phyloP scores from a whole-genome alignment of 176 grass and related monocot species.

The Oryza brachyantha region DNA sequence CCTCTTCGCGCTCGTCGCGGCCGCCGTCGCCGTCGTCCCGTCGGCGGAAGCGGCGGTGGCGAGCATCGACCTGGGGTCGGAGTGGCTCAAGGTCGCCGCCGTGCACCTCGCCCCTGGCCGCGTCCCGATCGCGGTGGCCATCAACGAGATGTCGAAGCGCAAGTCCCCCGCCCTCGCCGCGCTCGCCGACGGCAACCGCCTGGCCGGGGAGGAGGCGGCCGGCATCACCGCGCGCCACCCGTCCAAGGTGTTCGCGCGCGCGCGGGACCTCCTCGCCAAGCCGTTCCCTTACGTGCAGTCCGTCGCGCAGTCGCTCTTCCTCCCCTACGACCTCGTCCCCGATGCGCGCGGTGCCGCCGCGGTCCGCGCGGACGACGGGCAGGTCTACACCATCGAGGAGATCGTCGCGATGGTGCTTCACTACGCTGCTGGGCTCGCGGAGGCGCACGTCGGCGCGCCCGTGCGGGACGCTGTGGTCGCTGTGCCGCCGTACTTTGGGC shows the following conservation, averaged over 20 bases:
- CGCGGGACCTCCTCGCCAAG: slow-evolving; percentile 84
- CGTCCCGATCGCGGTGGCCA: slow-evolving; percentile 74
- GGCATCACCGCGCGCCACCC: slow-evolving; percentile 87
- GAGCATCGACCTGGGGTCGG: slow-evolving; percentile 95
- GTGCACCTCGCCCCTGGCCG: slow-evolving; percentile 86
- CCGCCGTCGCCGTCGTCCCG: slow-evolving; percentile 25
- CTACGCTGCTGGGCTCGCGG: slow-evolving; percentile 69
- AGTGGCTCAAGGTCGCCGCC: slow-evolving; percentile 92
- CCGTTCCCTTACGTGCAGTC: slow-evolving; percentile 57
- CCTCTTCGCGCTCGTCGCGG: slow-evolving; percentile 18
- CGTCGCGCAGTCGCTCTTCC: slow-evolving; percentile 63
- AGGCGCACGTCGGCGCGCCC: slow-evolving; percentile 61
- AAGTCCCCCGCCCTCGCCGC: slow-evolving; percentile 88
- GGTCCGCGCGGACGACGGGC: slow-evolving; percentile 66
- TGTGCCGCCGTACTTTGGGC: slow-evolving; percentile 85
- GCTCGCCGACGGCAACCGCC: slow-evolving; percentile 66
- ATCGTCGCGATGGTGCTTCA: slow-evolving; percentile 80
- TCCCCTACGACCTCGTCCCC: slow-evolving; percentile 77
- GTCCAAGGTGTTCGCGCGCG: slow-evolving; percentile 73
- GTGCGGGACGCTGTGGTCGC: slow-evolving; percentile 85
- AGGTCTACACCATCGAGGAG: slow-evolving; percentile 77
- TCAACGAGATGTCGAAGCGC: slow-evolving; percentile 99
- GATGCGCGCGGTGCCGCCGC: slow-evolving; percentile 74
- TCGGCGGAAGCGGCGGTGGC: slow-evolving; percentile 68
- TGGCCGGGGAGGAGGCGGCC: slow-evolving; percentile 87